A percentile compares a stretch with the other conserved stretches of the same genome.
Evolutionary conservation across 2,329 filamentous ascomycete genomes (phyloP).

Genomic region (Diaporthe humulicola): DNA sequence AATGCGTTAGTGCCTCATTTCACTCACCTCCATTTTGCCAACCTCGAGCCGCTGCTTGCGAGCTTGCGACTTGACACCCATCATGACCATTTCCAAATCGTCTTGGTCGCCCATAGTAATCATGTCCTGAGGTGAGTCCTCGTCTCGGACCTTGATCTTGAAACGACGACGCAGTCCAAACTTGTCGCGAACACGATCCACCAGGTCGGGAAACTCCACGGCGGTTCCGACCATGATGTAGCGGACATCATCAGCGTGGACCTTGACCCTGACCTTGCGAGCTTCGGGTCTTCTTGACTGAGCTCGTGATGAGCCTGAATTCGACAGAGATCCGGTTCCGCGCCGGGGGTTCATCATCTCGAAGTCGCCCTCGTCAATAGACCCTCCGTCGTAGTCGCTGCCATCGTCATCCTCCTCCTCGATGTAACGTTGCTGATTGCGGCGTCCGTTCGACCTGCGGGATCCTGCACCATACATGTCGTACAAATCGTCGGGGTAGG

Average conservation of each 20-base stretch:
- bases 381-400: constrained; percentile 78
- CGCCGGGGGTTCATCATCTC: constrained; percentile 77
- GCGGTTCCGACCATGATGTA: constrained; percentile 88
- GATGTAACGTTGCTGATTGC: constrained; percentile 72
- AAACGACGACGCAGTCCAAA: constrained; percentile 83
- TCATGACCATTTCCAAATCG: constrained; percentile 90
- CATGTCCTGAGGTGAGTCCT: constrained; percentile 86
- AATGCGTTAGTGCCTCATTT: background rate
- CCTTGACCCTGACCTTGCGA: constrained; percentile 88
- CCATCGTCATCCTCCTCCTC: constrained; percentile 85
- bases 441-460: constrained; percentile 53
- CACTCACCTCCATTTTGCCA: constrained; percentile 93
- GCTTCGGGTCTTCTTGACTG: constrained; percentile 75
- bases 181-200: constrained; percentile 86
- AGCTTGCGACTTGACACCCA: constrained; percentile 75
- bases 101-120: constrained; percentile 98
- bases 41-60: constrained; percentile 82
- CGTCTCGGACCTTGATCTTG: constrained; percentile 90
- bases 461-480: constrained; percentile 64
- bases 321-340: constrained; percentile 54
- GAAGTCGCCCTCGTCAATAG: constrained; percentile 82
- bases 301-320: constrained; percentile 64
- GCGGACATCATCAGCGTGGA: constrained; percentile 90
- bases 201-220: constrained; percentile 82
- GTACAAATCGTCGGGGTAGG: constrained; percentile 79